These are phyloP conservation scores for Petrea volubilis DNA, from an alignment of 257 asterid species.

Conservation along the genomic window DNA sequence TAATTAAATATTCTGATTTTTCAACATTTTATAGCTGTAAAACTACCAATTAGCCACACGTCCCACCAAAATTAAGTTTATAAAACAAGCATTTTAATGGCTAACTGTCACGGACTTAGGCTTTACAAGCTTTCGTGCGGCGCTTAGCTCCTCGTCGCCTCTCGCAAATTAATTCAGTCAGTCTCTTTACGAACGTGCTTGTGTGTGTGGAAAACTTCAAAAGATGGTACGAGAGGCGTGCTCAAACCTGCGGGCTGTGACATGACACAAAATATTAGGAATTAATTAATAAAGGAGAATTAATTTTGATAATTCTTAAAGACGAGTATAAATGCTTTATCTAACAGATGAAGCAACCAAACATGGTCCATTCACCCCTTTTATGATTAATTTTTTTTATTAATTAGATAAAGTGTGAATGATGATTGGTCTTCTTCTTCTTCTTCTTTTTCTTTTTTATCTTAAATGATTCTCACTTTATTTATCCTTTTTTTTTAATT, in stretches of 20 bases:
- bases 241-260: too few species aligned
- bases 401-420: neutral
- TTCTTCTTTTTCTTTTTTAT: too few species aligned
- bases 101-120: neutral
- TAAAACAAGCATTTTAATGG: neutral
- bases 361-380: neutral
- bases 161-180: too few species aligned
- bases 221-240: too few species aligned
- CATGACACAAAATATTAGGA: neutral
- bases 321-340: neutral
- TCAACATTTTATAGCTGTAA: constrained; percentile 1
- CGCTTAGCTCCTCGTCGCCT: too few species aligned
- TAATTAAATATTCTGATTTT: neutral
- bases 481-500: too few species aligned
- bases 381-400: neutral
- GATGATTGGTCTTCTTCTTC: constrained; percentile 2
- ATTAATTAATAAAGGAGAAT: neutral
- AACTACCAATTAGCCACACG: neutral
- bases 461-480: neutral
- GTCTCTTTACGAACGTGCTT: too few species aligned
- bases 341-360: neutral
- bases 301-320: neutral
- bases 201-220: too few species aligned
- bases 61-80: neutral
- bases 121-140: too few species aligned